phyloP scores from a whole-genome alignment of 2,329 filamentous ascomycete genomes.

The Xylaria sp. region DNA sequence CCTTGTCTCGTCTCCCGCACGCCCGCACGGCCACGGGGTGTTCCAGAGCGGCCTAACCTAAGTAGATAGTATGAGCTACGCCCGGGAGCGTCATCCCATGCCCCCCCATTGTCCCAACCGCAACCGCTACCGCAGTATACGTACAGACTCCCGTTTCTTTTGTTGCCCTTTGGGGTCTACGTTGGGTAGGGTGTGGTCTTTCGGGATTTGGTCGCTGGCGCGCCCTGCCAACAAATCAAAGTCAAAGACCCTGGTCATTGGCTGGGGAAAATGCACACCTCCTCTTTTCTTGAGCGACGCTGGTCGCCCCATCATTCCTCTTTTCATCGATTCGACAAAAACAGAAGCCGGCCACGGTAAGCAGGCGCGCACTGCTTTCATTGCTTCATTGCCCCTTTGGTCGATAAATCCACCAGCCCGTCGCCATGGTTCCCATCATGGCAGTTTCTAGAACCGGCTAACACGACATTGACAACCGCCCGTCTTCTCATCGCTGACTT shows the following conservation, averaged over 20 bases:
- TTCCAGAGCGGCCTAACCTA: slow-evolving; percentile 8
- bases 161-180: slow-evolving; percentile 13
- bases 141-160: slow-evolving; percentile 17
- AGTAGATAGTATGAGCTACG: slow-evolving; percentile 13
- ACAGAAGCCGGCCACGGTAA: slow-evolving; percentile 35
- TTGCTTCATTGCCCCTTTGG: slow-evolving; percentile 40
- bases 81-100: slow-evolving; percentile 21
- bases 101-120: slow-evolving; percentile 4
- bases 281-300: slow-evolving; percentile 44
- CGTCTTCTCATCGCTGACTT: slow-evolving; percentile 16
- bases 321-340: slow-evolving; percentile 33
- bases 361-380: slow-evolving; percentile 33
- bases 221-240: slow-evolving; percentile 36
- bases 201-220: slow-evolving; percentile 47
- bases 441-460: slow-evolving; percentile 43
- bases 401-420: slow-evolving; percentile 37
- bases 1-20: slow-evolving; percentile 11
- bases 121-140: neutral
- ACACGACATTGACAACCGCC: slow-evolving; percentile 26
- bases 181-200: slow-evolving; percentile 37
- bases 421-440: slow-evolving; percentile 44
- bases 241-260: slow-evolving; percentile 39
- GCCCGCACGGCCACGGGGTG: neutral
- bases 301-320: slow-evolving; percentile 36
- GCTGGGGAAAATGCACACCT: slow-evolving; percentile 44